A percentile compares a stretch with the other conserved stretches of the same genome.
phyloP scores from a whole-genome alignment of 495 filamentous ascomycete genomes.

The Friedmanniomyces simplex region DNA sequence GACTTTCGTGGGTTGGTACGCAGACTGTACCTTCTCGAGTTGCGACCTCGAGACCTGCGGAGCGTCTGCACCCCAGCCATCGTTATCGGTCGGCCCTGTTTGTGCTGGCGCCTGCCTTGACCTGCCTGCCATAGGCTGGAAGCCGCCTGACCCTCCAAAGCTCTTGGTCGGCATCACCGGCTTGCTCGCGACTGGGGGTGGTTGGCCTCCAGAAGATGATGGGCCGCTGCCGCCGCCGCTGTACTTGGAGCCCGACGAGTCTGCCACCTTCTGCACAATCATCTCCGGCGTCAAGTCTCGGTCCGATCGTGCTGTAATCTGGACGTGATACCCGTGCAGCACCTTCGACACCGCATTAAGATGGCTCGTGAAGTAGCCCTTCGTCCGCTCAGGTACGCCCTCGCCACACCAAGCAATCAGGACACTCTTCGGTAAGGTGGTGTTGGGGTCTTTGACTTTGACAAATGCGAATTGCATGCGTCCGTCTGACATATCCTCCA shows the following conservation, averaged over 20 bases:
- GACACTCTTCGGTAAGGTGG: constrained; percentile 79
- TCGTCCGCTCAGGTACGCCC: constrained; percentile 94
- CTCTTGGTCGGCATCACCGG: constrained; percentile 76
- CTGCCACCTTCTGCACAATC: constrained; percentile 89
- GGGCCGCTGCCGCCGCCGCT: constrained; percentile 48
- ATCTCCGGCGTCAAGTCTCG: constrained; percentile 72
- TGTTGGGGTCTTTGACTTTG: constrained; percentile 93
- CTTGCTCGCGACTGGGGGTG: constrained; percentile 68
- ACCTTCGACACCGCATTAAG: constrained; percentile 77
- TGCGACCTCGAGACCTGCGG: constrained; percentile 75
- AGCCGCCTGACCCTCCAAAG: constrained; percentile 46
- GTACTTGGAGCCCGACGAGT: constrained; percentile 93
- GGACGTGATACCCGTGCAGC: constrained; percentile 93
- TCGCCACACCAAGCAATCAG: constrained; percentile 96
- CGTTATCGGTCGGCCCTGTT: constrained; percentile 48
- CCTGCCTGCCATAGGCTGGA: constrained; percentile 52
- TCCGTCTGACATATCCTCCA: constrained; percentile 96
- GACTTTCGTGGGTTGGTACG: constrained; percentile 90
- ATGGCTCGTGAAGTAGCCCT: constrained; percentile 96
- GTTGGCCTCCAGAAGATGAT: constrained; percentile 36
- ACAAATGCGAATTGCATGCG: constrained; percentile 94
- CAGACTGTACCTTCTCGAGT: constrained; percentile 84
- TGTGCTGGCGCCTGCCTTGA: constrained; percentile 35
- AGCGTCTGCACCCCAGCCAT: constrained; percentile 95
- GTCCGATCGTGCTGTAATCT: constrained; percentile 88